phyloP scores from a whole-genome alignment of 2,329 filamentous ascomycete genomes.

The Aspergillus luchuensis region DNA sequence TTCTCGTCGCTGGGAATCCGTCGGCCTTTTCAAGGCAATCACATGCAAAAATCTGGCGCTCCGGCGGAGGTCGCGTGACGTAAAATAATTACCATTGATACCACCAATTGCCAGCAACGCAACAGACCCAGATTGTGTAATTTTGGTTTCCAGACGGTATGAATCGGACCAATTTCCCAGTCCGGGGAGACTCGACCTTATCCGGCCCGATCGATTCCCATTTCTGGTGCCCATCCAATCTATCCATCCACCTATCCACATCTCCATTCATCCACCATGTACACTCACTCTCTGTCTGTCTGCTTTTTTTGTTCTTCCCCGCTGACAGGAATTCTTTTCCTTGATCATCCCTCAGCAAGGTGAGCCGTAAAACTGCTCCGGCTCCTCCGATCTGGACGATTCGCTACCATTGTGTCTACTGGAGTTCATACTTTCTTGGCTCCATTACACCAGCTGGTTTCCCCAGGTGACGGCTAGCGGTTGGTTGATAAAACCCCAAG shows the following conservation, averaged over 20 bases:
- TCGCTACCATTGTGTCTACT: neutral
- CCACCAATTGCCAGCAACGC: neutral
- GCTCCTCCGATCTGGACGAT: neutral
- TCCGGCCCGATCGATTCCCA: neutral
- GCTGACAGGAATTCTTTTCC: neutral
- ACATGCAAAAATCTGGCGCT: constrained; percentile 36
- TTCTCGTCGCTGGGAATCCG: constrained; percentile 20
- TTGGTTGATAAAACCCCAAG: constrained; percentile 16
- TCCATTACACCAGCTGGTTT: neutral
- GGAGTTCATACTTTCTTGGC: neutral
- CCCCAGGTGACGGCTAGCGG: constrained; percentile 11
- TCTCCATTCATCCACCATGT: neutral
- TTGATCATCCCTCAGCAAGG: neutral
- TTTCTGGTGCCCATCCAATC: constrained; percentile 1
- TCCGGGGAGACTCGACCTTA: constrained; percentile 4
- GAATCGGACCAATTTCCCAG: constrained; percentile 22
- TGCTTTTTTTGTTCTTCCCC: neutral
- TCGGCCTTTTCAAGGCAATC: constrained; percentile 32
- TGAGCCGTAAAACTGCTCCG: neutral
- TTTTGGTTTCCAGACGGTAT: constrained; percentile 14
- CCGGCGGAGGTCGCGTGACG: constrained; percentile 35
- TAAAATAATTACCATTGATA: constrained; percentile 35
- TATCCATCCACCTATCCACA: neutral
- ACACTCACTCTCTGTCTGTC: neutral
- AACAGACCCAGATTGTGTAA: constrained; percentile 8